phyloP scores from a whole-genome alignment of 495 filamentous ascomycete genomes.

The Penicillium daleae region DNA sequence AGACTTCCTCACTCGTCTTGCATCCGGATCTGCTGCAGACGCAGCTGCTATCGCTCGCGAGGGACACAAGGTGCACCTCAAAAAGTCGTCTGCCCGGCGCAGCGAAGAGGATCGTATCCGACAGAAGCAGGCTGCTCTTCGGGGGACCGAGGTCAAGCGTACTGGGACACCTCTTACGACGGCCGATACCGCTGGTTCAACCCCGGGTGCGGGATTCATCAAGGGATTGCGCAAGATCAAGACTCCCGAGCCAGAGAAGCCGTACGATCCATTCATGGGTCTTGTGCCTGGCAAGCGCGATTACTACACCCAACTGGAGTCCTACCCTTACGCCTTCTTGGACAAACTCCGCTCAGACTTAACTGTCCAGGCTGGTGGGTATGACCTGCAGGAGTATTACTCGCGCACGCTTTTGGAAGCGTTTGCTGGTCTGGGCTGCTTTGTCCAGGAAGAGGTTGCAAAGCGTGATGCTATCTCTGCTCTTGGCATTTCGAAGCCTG shows the following conservation, averaged over 20 bases:
- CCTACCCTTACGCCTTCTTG: constrained; percentile 69
- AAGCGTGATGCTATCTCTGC: constrained; percentile 38
- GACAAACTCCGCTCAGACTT: constrained; percentile 62
- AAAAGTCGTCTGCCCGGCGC: constrained; percentile 62
- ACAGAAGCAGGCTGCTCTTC: constrained; percentile 50
- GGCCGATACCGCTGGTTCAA: constrained; percentile 27
- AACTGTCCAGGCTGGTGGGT: constrained; percentile 75
- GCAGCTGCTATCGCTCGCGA: constrained; percentile 56
- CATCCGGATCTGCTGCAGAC: constrained; percentile 49
- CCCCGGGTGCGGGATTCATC: constrained; percentile 55
- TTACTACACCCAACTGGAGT: constrained; percentile 67
- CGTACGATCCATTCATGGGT: constrained; percentile 90
- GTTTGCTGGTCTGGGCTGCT: constrained; percentile 84
- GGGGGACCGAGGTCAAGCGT: constrained; percentile 41
- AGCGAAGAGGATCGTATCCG: constrained; percentile 54
- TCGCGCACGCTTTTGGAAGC: constrained; percentile 80
- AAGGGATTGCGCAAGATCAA: constrained; percentile 74
- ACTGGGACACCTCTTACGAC: constrained; percentile 26
- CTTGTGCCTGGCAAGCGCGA: constrained; percentile 63
- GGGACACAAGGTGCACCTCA: constrained; percentile 66
- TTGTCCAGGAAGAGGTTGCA: constrained; percentile 76
- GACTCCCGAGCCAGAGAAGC: constrained; percentile 64
- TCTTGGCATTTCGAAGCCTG: constrained; percentile 22
- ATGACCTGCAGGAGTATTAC: constrained; percentile 79
- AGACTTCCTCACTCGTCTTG: constrained; percentile 59